Evolutionary conservation across 371 early-diverging fungal species (phyloP), one percentile per base, ranked within the genome.

Genomic region (Mortierella sp.): DNA sequence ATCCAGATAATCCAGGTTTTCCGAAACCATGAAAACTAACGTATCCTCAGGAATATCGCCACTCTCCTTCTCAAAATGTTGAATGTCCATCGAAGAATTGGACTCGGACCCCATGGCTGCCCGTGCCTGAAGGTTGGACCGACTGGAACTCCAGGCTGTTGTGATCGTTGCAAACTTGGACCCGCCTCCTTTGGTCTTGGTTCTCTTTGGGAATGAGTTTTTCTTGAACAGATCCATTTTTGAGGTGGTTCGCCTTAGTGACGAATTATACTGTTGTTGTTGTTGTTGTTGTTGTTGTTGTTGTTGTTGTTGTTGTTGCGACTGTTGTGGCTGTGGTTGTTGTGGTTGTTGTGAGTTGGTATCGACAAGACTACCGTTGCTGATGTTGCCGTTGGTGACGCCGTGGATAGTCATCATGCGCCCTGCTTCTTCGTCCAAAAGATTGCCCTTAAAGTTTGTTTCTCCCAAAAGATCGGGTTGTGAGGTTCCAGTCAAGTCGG

Each of bases 131-230:
- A 68, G 68, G 28, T 64, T 64, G 0, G 71, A 55, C 26, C 71
- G 62, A 55, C 51, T 70, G 18, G 76, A 76, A 5, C 72, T 64
- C 71, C 71, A 76, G 0, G 73, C 66, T 0, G 72, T 77, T 7
- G 73, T 66, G 55, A 79, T 69, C 51, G 79, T 79, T 4, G 79
- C 79, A 64, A 79, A 79, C 51, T 79, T 79, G 43, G 53, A 51
- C 43, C 55, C 51, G n/a, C n/a, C 37, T 16, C 60, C 45, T 21
- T 46, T 64, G 57, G 64, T 25, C 37, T 70, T 71, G 56, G n/a
- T 46, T 4, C 68, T 59, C 52, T 75, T 75, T 15, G 75, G 66
- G 21, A 62, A 55, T 9, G 66, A 30, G 5, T 65, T 53, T 47
- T 72, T 77, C 58, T 70, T 79, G 60, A 79, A 70, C 14, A 79